A percentile compares a stretch with the other conserved stretches of the same genome.
phyloP scores from a whole-genome alignment of 1,284 basidiomycete species.

The Entoloma clypeatum region DNA sequence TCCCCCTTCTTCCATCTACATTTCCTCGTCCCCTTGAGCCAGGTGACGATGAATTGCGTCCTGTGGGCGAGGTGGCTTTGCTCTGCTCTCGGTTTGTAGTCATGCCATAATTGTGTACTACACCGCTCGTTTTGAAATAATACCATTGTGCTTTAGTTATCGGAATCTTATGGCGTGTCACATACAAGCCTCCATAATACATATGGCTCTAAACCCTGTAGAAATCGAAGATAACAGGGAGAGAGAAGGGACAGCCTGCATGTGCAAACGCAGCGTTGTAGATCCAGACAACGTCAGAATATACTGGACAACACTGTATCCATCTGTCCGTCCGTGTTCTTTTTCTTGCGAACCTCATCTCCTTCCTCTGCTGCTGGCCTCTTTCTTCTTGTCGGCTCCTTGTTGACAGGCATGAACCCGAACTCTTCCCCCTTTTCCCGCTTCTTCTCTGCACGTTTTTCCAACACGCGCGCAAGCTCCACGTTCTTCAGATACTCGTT shows the following conservation, averaged over 20 bases:
- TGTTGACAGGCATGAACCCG: slow-evolving; percentile 34
- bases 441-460: slow-evolving; percentile 80
- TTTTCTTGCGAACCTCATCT: slow-evolving; percentile 3
- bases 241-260: too few relatives aligned
- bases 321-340: slow-evolving; percentile 5
- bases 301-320: slow-evolving; percentile 13
- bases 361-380: slow-evolving; percentile 12
- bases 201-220: too few relatives aligned
- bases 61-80: slow-evolving; percentile 13
- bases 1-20: slow-evolving; percentile 18
- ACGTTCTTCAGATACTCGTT: slow-evolving; percentile 93
- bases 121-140: too few relatives aligned
- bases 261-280: too few relatives aligned
- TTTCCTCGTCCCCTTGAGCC: slow-evolving; percentile 5
- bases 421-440: slow-evolving; percentile 49
- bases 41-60: slow-evolving; percentile 6
- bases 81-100: slow-evolving; percentile 22
- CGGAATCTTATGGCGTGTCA: too few relatives aligned
- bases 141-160: too few relatives aligned
- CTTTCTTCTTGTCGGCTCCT: slow-evolving; percentile 23
- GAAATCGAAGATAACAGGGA: too few relatives aligned
- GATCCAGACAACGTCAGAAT: slow-evolving; percentile 4
- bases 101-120: slow-evolving; percentile 10
- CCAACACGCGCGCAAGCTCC: slow-evolving; percentile 87
- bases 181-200: too few relatives aligned